phyloP scores from a whole-genome alignment of 1,284 basidiomycete species.

The Moesziomyces parantarcticus region DNA sequence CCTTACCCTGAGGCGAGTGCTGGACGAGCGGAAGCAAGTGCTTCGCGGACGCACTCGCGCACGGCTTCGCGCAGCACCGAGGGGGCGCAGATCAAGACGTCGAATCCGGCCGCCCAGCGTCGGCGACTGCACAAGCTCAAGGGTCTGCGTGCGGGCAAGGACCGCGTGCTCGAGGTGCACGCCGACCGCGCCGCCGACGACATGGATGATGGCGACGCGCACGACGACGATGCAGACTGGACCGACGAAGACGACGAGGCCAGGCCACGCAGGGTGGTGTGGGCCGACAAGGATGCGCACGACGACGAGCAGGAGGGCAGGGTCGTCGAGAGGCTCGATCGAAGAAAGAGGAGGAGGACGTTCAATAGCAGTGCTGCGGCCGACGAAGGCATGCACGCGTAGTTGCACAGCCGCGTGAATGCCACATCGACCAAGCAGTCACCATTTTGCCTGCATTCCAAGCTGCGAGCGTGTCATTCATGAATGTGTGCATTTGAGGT shows the following conservation, averaged over 20 bases:
- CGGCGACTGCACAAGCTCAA: slow-evolving; percentile 23
- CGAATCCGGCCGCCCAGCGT: slow-evolving; percentile 16
- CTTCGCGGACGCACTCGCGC: background rate
- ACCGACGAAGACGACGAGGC: slow-evolving; percentile 35
- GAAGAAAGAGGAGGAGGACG: slow-evolving; percentile 17
- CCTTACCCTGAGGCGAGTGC: slow-evolving; percentile 2
- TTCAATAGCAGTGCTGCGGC: background rate
- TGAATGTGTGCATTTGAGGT: too few relatives aligned
- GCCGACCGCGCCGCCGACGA: slow-evolving; percentile 1
- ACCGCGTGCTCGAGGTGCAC: slow-evolving; percentile 27
- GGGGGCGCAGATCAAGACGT: slow-evolving; percentile 24
- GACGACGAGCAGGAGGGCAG: slow-evolving; percentile 2
- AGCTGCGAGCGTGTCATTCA: too few relatives aligned
- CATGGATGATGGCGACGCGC: slow-evolving; percentile 17
- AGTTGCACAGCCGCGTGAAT: too few relatives aligned
- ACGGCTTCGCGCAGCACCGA: background rate
- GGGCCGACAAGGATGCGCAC: slow-evolving; percentile 11
- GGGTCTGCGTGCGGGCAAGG: slow-evolving; percentile 32
- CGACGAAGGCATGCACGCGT: too few relatives aligned
- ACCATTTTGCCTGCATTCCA: too few relatives aligned
- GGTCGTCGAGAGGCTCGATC: slow-evolving; percentile 18
- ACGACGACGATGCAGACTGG: slow-evolving; percentile 21
- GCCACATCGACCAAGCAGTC: too few relatives aligned
- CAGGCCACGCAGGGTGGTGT: slow-evolving; percentile 2
- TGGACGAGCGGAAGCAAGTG: background rate